Base-by-base conservation (phyloP, 768 basidiomycete genomes). In the Mycena latifolia region DNA sequence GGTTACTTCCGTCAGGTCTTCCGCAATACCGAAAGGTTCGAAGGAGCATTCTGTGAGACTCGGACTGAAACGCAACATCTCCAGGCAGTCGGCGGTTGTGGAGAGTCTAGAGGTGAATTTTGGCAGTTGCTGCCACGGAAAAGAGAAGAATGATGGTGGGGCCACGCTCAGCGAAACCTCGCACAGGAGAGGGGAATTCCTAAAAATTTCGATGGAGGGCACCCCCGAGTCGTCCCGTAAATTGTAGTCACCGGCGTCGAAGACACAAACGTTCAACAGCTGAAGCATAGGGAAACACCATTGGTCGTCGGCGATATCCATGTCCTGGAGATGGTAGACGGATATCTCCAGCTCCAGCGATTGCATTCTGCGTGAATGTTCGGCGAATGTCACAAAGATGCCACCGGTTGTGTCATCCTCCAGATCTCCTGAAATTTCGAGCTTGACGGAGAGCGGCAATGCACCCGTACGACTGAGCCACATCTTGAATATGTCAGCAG, bases 391-490 rank as follows among this genome's bases (percentile, higher is more conserved):
- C 3, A 45, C 1, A 3, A 18, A 50, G 14, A 24, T 24, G 45
- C 5, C 24, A 29, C 28, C 17, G 6, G 18, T 3, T 27, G 24
- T 28, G 14, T 46, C 45, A 3, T 25, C 22, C 45, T 20, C 8
- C 17, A 29, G 8, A 28, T 50, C 48, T 27, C 17, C 2, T 18
- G 9, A 3, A 7, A 50, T 50, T 2, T 28, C 3, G 17, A 60
- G 39, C 10, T 37, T 48, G 6, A 66, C 35, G 33, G 58, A 55
- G 10, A 66, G 35, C 9, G 58, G 53, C 45, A 52, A 35, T 6
- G 24, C 24, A 3, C 52, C 51, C 5, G 58, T 22, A 27, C 64
- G 45, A 14, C 20, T 20, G 58, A 66, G 22, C 64, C 58, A 66
- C 11, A 35, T 31, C 10, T 61, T 11, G 31, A 33, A 7, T 7